Base-by-base conservation (phyloP, 2,329 filamentous ascomycete genomes). In the Cadophora sp. region DNA sequence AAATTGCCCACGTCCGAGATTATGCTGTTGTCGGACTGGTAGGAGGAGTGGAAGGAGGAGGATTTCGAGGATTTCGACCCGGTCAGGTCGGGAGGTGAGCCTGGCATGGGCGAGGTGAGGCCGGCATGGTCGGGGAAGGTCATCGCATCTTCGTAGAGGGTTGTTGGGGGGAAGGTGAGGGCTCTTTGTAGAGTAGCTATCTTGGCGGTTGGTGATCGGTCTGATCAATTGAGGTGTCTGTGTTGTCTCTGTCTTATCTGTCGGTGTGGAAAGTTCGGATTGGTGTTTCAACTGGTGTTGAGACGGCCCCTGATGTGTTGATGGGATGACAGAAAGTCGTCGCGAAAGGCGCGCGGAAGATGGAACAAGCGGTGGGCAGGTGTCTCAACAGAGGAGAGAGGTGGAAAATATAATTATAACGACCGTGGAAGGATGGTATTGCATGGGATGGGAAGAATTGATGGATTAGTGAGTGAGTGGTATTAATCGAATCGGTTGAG, bases 61-160 rank as follows among this genome's bases (percentile, higher is more conserved):
- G 93, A 94, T 80, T 96, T 96, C 71, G 93, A 97, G 70, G 93
- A 96, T 79, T 95, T 96, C 68, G 93, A 96, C 72, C 85, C 86
- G 59, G 91, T 93, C 81, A 97, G 88, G 75, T 93, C 92, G 68
- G 91, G 91, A 66, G 91, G 91, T 71, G 91, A 93, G 78, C 85
- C 87, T 56, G 90, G 89, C 70, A 74, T 76, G 59, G 72, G 65
- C 39, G 68, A 65, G 56, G 59, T 66, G 50, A 68, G 68, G 43
- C 39, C 66, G 64, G 67, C 70, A 72, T 75, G 65, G 65, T 72
- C 70, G 63, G 68, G 66, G 66, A 70, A 70, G 62, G 55, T 73
- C 70, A 73, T 75, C 66, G 72, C 75, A 77, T 76, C 72, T 72
- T 76, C 72, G 65, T 72, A 69, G 56, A 68, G 61, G 20, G 68